phyloP scores from a whole-genome alignment of 202 grass and related monocot species.

The Saccharum hybrid region DNA sequence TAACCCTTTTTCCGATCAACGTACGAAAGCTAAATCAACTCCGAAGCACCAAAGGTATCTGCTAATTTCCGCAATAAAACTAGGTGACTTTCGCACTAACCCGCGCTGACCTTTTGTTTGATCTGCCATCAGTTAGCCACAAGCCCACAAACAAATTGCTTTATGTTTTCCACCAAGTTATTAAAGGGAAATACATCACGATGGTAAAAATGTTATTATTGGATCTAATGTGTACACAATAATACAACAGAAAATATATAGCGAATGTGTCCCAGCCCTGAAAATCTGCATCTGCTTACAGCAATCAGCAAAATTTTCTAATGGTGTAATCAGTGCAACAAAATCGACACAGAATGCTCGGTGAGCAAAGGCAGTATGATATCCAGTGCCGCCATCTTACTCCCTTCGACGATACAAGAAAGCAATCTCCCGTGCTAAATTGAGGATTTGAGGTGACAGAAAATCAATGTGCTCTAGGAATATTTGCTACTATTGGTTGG shows the following conservation, averaged over 20 bases:
- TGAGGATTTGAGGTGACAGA: conserved; percentile 1
- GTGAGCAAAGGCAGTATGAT: conserved; percentile 1
- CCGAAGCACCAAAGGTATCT: too few species aligned
- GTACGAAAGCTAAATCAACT: too few species aligned
- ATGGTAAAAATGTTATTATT: not conserved
- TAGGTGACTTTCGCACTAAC: not conserved
- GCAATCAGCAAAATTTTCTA: not conserved
- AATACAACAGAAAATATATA: not conserved
- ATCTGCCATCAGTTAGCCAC: not conserved
- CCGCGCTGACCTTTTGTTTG: not conserved
- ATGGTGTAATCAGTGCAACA: not conserved
- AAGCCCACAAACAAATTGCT: not conserved
- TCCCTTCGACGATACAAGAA: not conserved
- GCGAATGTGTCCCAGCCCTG: not conserved
- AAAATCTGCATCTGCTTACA: not conserved
- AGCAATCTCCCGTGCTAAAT: not conserved
- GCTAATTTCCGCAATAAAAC: too few species aligned
- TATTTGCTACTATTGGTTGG: not conserved
- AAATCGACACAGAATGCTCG: not conserved
- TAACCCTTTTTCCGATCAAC: too few species aligned
- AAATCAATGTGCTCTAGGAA: not conserved
- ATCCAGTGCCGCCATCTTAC: not conserved
- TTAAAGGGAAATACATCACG: not conserved
- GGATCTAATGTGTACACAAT: not conserved
- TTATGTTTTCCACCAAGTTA: not conserved